Evolutionary conservation across 768 basidiomycete genomes (phyloP).

Genomic region (Panaeolus papilionaceus): DNA sequence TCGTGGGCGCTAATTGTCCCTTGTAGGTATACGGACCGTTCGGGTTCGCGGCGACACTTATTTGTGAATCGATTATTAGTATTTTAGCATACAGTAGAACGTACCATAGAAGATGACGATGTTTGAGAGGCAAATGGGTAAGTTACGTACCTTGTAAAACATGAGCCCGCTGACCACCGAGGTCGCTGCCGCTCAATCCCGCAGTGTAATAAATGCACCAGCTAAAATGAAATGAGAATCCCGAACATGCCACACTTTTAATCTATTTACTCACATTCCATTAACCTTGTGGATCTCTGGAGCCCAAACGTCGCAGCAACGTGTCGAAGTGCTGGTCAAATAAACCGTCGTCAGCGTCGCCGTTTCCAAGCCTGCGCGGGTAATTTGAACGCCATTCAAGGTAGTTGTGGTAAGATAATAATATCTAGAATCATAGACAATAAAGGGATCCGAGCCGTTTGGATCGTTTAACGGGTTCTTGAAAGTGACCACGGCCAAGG

Average conservation of each 20-base stretch:
- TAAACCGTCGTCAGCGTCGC: conserved; percentile 22
- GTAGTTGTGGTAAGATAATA: conserved; percentile 30
- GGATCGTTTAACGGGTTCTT: conserved; percentile 25
- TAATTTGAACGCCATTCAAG: conserved; percentile 27
- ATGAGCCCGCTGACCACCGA: conserved; percentile 9
- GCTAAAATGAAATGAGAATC: neutral
- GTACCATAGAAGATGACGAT: neutral
- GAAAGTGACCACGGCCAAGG: conserved; percentile 14
- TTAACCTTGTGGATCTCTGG: conserved; percentile 11
- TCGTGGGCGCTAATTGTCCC: conserved; percentile 12
- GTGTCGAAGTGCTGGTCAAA: conserved; percentile 21
- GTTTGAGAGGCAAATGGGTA: neutral
- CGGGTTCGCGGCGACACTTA: neutral
- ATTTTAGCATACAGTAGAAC: neutral
- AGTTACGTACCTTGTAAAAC: conserved; percentile 2
- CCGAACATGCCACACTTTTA: neutral
- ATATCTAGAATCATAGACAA: conserved; percentile 27
- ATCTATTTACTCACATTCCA: conserved; percentile 1
- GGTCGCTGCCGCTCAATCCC: conserved; percentile 5
- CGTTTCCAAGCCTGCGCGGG: conserved; percentile 26
- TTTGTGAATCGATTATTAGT: neutral
- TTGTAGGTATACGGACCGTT: conserved; percentile 5
- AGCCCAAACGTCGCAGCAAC: conserved; percentile 23
- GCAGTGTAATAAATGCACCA: conserved; percentile 10
- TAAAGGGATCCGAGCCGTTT: conserved; percentile 28